A percentile compares a stretch with the other conserved stretches of the same genome.
These are phyloP conservation scores for Mrakia gelida DNA, from an alignment of 768 basidiomycete genomes.

Conservation along the genomic window DNA sequence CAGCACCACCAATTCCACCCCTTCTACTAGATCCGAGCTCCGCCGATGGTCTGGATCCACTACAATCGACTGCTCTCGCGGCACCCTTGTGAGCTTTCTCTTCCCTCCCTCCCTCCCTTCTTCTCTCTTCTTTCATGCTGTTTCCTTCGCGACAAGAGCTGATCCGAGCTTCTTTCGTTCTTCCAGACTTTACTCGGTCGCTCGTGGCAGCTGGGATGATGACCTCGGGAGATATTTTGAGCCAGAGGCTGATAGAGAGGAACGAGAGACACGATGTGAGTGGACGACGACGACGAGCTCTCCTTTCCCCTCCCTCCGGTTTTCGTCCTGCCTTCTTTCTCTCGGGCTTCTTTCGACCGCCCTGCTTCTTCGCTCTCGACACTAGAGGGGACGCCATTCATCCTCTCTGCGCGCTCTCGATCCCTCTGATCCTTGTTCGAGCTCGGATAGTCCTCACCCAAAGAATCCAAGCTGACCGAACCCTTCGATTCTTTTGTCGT, in stretches of 20 bases:
- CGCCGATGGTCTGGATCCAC: neutral
- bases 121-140: neutral
- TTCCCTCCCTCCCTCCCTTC: neutral
- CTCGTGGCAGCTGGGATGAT: conserved; percentile 29
- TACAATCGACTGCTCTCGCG: neutral
- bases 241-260: conserved; percentile 23
- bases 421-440: too few species aligned
- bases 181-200: conserved; percentile 18
- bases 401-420: neutral
- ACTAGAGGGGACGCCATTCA: neutral
- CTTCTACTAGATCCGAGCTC: neutral
- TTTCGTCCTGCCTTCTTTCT: too few species aligned
- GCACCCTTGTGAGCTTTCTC: neutral
- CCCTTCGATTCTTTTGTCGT: neutral
- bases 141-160: neutral
- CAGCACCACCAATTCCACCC: neutral
- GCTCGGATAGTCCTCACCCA: too few species aligned
- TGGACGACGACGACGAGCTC: neutral
- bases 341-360: neutral
- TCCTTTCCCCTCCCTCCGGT: neutral
- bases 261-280: conserved; percentile 27
- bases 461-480: too few species aligned
- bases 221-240: conserved; percentile 21
- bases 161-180: neutral
- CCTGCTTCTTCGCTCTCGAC: neutral